These are phyloP conservation scores for Talaromyces proteolyticus DNA, from an alignment of 495 filamentous ascomycete species.

Conservation along the genomic window DNA sequence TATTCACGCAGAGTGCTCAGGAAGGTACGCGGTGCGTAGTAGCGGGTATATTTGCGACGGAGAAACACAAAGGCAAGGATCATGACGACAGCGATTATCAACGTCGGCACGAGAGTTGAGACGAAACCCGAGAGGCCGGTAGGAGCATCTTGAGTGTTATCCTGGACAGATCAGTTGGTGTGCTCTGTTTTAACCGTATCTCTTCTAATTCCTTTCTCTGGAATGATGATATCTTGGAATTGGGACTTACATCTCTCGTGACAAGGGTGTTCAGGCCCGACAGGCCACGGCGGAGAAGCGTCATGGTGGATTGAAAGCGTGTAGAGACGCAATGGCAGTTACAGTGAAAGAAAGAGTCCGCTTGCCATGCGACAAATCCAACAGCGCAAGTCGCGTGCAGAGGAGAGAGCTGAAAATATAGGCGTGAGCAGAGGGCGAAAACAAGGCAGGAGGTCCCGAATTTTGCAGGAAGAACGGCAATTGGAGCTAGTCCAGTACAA, in stretches of 20 bases:
- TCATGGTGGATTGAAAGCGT: background rate
- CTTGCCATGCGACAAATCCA: background rate
- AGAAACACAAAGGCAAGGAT: constrained; percentile 70
- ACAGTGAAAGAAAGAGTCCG: background rate
- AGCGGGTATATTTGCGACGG: constrained; percentile 62
- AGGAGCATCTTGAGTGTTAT: background rate
- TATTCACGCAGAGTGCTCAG: constrained; percentile 64
- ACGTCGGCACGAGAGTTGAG: constrained; percentile 65
- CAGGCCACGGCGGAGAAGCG: background rate
- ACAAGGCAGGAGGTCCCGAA: background rate
- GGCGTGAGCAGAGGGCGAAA: background rate
- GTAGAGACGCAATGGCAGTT: background rate
- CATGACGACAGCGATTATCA: constrained; percentile 59
- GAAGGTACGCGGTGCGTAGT: constrained; percentile 87
- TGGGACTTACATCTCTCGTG: background rate
- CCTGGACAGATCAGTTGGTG: no score
- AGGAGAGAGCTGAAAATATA: background rate
- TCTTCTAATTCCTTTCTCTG: no score
- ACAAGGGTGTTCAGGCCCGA: background rate
- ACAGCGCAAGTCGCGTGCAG: no score
- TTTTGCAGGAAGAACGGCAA: background rate
- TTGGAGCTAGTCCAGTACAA: no score
- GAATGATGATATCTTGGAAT: no score
- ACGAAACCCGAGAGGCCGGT: constrained; percentile 45
- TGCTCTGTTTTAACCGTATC: background rate